A percentile compares a stretch with the other conserved stretches of the same genome.
These are phyloP conservation scores for Cyamopsis tetragonoloba DNA, from an alignment of 306 rosid genomes.

Conservation along the genomic window DNA sequence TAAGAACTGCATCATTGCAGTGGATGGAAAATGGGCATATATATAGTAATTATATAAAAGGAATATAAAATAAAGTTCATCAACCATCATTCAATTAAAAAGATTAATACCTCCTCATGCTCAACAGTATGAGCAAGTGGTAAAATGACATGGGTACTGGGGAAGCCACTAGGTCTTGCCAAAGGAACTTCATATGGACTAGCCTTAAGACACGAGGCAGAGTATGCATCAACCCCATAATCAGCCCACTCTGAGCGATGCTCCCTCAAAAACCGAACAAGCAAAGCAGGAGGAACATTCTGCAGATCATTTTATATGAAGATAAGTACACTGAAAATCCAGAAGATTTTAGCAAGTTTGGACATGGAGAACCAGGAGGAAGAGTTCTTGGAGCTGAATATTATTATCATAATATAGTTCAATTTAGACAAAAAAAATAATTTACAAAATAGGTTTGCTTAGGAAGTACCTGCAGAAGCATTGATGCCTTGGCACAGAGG, in stretches of 20 bases:
- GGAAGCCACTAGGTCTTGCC: conserved; percentile 73
- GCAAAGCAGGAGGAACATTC: conserved; percentile 88
- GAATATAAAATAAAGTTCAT: not conserved
- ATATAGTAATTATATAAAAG: too few species aligned
- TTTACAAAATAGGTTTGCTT: not conserved
- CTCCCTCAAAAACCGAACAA: conserved; percentile 80
- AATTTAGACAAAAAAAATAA: not conserved
- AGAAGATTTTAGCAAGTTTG: not conserved
- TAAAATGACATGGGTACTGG: conserved; percentile 67
- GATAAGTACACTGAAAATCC: not conserved
- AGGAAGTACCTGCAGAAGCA: conserved; percentile 72
- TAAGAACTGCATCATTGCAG: conserved; percentile 47
- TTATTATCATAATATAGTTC: not conserved
- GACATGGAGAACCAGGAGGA: not conserved
- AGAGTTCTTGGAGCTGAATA: not conserved
- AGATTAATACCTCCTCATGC: conserved; percentile 65
- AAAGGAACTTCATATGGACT: conserved; percentile 75
- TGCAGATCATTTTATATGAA: conserved; percentile 18
- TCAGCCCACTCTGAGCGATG: conserved; percentile 95
- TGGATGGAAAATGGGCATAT: not conserved
- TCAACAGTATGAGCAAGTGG: conserved; percentile 44
- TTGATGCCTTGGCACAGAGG: conserved; percentile 84
- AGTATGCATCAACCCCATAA: conserved; percentile 81
- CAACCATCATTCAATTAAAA: not conserved
- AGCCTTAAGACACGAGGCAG: conserved; percentile 68